These are phyloP conservation scores for Spirogloea muscicola DNA, from an alignment of 139 green algal species.

Conservation along the genomic window DNA sequence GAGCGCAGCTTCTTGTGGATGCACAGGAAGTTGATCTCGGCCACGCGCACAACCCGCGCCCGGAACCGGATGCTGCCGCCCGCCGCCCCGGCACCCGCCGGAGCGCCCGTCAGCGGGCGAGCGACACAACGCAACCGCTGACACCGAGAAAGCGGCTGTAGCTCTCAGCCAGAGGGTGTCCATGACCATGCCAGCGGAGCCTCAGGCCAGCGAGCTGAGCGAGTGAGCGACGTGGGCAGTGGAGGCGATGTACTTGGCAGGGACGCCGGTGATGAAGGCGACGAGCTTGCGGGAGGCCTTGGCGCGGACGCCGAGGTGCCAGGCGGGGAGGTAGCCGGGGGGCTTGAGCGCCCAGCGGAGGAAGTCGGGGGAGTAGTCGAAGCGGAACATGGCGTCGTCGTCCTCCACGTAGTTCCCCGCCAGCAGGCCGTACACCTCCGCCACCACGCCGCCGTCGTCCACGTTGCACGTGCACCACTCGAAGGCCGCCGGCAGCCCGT, in stretches of 20 bases:
- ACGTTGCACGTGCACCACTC: conserved; percentile 88
- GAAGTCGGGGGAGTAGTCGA: conserved; percentile 81
- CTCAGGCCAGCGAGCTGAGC: too few relatives aligned
- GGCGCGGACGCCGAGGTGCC: conserved; percentile 77
- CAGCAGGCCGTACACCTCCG: conserved; percentile 86
- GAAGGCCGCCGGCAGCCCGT: conserved; percentile 54
- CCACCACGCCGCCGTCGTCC: conserved; percentile 46
- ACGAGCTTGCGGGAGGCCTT: conserved; percentile 67
- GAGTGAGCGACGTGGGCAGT: too few relatives aligned
- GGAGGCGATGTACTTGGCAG: too few relatives aligned
- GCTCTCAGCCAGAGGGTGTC: too few relatives aligned
- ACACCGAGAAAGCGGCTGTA: too few relatives aligned
- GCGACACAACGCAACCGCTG: too few relatives aligned
- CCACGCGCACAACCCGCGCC: conserved; percentile 58
- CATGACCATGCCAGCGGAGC: too few relatives aligned
- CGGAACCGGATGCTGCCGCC: too few relatives aligned
- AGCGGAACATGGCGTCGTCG: conserved; percentile 96
- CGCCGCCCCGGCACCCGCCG: too few relatives aligned
- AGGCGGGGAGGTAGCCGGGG: conserved; percentile 74
- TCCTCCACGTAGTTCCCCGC: conserved; percentile 96
- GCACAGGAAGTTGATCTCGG: conserved; percentile 99
- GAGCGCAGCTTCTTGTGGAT: conserved; percentile 96
- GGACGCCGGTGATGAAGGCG: conserved; percentile 85
- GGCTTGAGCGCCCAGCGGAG: conserved; percentile 85
- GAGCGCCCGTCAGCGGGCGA: too few relatives aligned